Evolutionary conservation across 192 early-diverging fungal genomes (phyloP).

Genomic region (Oehlia diaphana): DNA sequence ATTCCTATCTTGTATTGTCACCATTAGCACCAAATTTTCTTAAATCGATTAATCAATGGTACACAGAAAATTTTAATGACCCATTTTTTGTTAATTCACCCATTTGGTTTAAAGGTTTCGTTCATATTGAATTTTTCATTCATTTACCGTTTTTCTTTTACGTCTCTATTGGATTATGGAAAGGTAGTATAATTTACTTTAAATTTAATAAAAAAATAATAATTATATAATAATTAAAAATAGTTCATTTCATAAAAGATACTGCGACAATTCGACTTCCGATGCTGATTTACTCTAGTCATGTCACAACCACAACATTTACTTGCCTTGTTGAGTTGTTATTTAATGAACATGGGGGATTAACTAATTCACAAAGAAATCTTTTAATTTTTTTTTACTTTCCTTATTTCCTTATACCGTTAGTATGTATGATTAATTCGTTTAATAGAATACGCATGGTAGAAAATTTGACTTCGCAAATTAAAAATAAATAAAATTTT

Average conservation of each 20-base stretch:
- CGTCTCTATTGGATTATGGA: constrained; percentile 55
- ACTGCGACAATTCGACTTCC: constrained; percentile 37
- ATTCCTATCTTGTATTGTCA: constrained; percentile 57
- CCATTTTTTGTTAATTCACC: constrained; percentile 56
- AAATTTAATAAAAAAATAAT: too few species aligned
- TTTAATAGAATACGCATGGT: background rate
- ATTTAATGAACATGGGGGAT: constrained; percentile 45
- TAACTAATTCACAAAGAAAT: constrained; percentile 31
- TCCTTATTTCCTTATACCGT: constrained; percentile 67
- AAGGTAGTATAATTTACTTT: constrained; percentile 36
- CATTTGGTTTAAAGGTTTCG: constrained; percentile 66
- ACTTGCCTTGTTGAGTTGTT: constrained; percentile 56
- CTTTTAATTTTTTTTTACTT: constrained; percentile 49
- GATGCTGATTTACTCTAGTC: constrained; percentile 66
- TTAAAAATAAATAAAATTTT: constrained; percentile 10
- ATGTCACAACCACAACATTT: constrained; percentile 71
- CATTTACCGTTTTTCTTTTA: constrained; percentile 76
- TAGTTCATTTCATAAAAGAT: background rate
- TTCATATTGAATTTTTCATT: constrained; percentile 59
- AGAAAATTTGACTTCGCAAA: background rate
- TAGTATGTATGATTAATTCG: constrained; percentile 21
- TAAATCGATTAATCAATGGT: constrained; percentile 40
- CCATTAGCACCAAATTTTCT: constrained; percentile 35
- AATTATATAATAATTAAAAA: background rate
- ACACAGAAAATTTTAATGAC: constrained; percentile 56